Conservation (phyloP, 805 yeast species). For the Schwanniomyces occidentalis region DNA sequence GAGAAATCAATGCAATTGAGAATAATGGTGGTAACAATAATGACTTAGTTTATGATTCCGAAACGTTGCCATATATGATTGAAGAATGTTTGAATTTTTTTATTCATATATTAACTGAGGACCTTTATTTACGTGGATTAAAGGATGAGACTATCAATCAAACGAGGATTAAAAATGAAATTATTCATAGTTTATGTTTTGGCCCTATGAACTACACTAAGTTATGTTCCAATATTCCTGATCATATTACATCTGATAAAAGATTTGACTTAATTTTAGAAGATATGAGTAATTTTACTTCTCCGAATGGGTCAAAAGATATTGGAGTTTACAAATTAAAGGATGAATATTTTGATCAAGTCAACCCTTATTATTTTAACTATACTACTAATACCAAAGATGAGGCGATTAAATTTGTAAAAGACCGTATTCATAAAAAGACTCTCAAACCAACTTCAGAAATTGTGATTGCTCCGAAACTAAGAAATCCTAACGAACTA, state of each 20-base stretch:
- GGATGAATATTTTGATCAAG: slow-evolving; percentile 31
- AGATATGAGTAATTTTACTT: slow-evolving; percentile 31
- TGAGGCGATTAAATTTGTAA: slow-evolving; percentile 70
- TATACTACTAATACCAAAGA: slow-evolving; percentile 77
- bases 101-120: slow-evolving; percentile 68
- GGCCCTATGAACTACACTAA: slow-evolving; percentile 71
- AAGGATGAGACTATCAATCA: slow-evolving; percentile 50
- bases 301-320: slow-evolving; percentile 36
- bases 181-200: slow-evolving; percentile 83
- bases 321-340: slow-evolving; percentile 38
- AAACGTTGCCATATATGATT: slow-evolving; percentile 59
- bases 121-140: slow-evolving; percentile 53
- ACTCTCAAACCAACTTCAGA: slow-evolving; percentile 42
- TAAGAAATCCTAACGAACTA: slow-evolving; percentile 27
- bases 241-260: slow-evolving; percentile 69
- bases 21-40: slow-evolving; percentile 15
- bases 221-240: slow-evolving; percentile 69
- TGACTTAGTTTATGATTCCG: slow-evolving; percentile 41
- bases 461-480: slow-evolving; percentile 58
- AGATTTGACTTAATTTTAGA: slow-evolving; percentile 58
- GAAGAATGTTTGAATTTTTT: slow-evolving; percentile 77
- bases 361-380: slow-evolving; percentile 75
- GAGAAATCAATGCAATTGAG: slow-evolving; percentile 1
- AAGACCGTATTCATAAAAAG: slow-evolving; percentile 47
- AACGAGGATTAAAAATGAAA: slow-evolving; percentile 59